Evolutionary conservation across 2,329 filamentous ascomycete genomes (phyloP).

Genomic region (Aschersonia sp.): DNA sequence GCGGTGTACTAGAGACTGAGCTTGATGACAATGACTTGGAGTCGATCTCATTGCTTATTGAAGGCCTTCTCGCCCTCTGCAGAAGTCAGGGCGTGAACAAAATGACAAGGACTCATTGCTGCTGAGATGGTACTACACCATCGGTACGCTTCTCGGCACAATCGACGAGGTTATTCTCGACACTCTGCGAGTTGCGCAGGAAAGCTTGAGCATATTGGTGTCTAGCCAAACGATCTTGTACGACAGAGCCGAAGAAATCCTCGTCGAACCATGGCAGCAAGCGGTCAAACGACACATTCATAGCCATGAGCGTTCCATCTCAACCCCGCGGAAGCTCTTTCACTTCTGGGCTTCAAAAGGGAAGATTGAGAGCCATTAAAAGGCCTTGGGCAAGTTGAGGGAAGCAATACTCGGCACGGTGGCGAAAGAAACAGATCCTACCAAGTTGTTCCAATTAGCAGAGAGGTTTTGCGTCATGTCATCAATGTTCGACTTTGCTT

Average conservation of each 20-base stretch:
- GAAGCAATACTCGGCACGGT: neutral
- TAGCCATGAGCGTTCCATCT: neutral
- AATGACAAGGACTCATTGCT: neutral
- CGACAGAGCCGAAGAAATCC: neutral
- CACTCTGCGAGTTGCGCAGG: neutral
- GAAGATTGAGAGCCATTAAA: neutral
- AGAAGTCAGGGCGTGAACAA: neutral
- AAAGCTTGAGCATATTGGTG: neutral
- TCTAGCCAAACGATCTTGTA: neutral
- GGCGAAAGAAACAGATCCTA: neutral
- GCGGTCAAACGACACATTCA: neutral
- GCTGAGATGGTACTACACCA: neutral
- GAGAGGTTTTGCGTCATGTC: neutral
- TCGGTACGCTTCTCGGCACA: neutral
- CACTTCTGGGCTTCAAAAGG: neutral
- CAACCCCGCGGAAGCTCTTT: neutral
- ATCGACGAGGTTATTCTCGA: neutral
- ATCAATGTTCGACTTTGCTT: neutral
- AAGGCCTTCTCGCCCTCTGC: neutral
- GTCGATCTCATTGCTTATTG: neutral
- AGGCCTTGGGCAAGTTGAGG: neutral
- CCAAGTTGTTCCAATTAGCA: neutral
- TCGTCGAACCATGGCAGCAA: neutral
- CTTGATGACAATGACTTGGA: neutral
- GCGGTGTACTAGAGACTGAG: neutral